phyloP scores from a whole-genome alignment of 2,329 filamentous ascomycete species.

The Pseudogymnoascus sp. region DNA sequence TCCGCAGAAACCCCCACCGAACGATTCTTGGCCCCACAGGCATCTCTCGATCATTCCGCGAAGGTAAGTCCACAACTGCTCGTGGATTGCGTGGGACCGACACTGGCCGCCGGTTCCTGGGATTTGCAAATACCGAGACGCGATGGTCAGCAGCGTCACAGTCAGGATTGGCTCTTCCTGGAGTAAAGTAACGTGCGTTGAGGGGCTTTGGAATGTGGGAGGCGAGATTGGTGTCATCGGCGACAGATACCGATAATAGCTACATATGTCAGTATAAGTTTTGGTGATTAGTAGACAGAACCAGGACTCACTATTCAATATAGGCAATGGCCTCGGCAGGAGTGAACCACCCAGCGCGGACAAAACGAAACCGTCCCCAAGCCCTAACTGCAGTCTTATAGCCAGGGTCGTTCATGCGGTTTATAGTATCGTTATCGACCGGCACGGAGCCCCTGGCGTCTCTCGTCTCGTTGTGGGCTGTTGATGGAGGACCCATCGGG shows the following conservation, averaged over 20 bases:
- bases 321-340: slow-evolving; percentile 89
- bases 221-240: slow-evolving; percentile 90
- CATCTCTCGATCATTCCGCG: slow-evolving; percentile 92
- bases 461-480: slow-evolving; percentile 12
- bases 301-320: slow-evolving; percentile 67
- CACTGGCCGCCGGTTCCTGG: slow-evolving; percentile 73
- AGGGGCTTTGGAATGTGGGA: slow-evolving; percentile 78
- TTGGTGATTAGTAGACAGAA: background rate
- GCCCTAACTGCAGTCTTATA: slow-evolving; percentile 67
- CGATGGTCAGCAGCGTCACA: slow-evolving; percentile 83
- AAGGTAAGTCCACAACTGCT: slow-evolving; percentile 90
- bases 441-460: slow-evolving; percentile 19
- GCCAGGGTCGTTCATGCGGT: slow-evolving; percentile 38
- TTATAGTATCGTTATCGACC: slow-evolving; percentile 15
- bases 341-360: slow-evolving; percentile 95
- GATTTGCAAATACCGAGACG: slow-evolving; percentile 77
- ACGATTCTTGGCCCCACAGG: slow-evolving; percentile 93
- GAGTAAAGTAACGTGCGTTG: slow-evolving; percentile 69
- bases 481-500: background rate
- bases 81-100: slow-evolving; percentile 83
- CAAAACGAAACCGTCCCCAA: slow-evolving; percentile 90
- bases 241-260: slow-evolving; percentile 85
- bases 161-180: slow-evolving; percentile 89
- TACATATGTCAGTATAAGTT: slow-evolving; percentile 29
- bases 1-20: slow-evolving; percentile 78